phyloP scores from a whole-genome alignment of 106 monocot species.

The Ottelia alismoides region DNA sequence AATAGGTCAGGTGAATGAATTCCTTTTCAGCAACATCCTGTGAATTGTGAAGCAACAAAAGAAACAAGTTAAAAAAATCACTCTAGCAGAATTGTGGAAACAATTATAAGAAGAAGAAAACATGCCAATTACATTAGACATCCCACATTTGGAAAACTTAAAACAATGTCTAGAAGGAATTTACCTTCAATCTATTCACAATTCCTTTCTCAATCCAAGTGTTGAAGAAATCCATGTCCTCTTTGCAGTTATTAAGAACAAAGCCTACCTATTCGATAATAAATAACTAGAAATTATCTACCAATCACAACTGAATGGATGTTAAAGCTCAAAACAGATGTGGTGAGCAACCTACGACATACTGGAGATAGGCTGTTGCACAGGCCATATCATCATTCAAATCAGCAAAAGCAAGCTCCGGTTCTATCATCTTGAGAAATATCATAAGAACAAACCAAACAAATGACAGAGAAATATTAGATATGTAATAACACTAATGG shows the following conservation, averaged over 20 bases:
- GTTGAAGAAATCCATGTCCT: conserved; percentile 98
- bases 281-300: background rate
- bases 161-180: too few relatives aligned
- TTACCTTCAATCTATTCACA: conserved; percentile 64
- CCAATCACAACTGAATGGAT: background rate
- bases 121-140: too few relatives aligned
- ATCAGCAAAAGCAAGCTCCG: conserved; percentile 98
- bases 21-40: conserved; percentile 93
- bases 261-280: conserved; percentile 57
- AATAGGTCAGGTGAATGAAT: conserved; percentile 83
- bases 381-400: conserved; percentile 97
- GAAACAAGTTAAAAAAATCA: background rate
- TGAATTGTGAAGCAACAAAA: conserved; percentile 2
- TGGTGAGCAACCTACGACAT: conserved; percentile 84
- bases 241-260: conserved; percentile 91
- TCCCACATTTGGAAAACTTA: too few relatives aligned
- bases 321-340: conserved; percentile 1
- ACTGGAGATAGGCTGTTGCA: conserved; percentile 99
- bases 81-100: too few relatives aligned
- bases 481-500: too few relatives aligned
- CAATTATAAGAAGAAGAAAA: too few relatives aligned
- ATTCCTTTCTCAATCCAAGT: conserved; percentile 99
- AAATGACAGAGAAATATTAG: too few relatives aligned
- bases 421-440: conserved; percentile 84
- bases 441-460: conserved; percentile 3